Evolutionary conservation across 495 filamentous ascomycete species (phyloP), one percentile per base, ranked within the genome.

Genomic region (Penicillium paradoxum): DNA sequence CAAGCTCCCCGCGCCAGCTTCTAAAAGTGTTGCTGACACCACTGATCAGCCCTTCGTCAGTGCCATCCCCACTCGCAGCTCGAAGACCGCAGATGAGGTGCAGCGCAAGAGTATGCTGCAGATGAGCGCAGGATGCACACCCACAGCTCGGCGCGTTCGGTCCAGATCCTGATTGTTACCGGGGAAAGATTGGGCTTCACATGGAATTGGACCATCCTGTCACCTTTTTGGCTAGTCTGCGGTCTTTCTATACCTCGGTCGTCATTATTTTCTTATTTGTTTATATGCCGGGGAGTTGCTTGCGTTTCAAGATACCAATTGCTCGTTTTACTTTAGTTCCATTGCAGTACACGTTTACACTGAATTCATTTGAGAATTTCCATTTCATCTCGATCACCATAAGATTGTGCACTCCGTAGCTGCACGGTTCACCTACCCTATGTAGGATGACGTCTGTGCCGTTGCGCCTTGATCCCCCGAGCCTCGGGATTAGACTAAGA

Each of bases 111-210:
- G 54, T 53, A 51, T 68, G 47, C 43, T 71, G 40, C 62, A 71
- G 56, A 55, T 68, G 18, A 65, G 63, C 49, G 72, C 72, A 17
- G 73, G 71, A 30, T 73, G 70, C 41, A 77, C 71, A 0, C 72
- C 72, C 24, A 69, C 71, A 52, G 67, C 71, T 51, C 65, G 63
- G 18, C 67, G 72, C 32, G 58, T 77, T 38, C 71, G 73, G 29
- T 63, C 65, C 13, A 56, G 70, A 45, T 42, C 62, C 38, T 72
- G 49, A 67, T 52, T 24, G 6, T 46, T 22, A 37, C 18, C 13
- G 49, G 17, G 38, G 2, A 34, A 22, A 13, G 13, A n/a, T n/a
- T 41, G 27, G 22, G 6, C 36, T 15, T 53, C 3, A 17, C 7
- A 11, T 38, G 24, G 10, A 21, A 30, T 40, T 27, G 14, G 38